Percentiles rank a stretch among this genome's conserved stretches.
These are phyloP conservation scores for Eucalyptus virginea DNA, from an alignment of 345 rosid species.

Conservation along the genomic window DNA sequence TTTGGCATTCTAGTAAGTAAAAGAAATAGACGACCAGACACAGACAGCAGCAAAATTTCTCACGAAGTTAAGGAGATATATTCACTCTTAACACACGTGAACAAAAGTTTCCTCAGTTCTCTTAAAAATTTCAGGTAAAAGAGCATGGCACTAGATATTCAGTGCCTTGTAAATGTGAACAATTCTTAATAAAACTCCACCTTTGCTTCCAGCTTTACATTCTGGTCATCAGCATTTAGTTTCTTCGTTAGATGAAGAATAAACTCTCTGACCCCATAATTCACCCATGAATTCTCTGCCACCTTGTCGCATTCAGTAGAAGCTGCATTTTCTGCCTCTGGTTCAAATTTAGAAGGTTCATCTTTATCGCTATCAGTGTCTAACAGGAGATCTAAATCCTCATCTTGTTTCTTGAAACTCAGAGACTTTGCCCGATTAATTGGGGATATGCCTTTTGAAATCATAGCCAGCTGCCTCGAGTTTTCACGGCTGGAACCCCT, in stretches of 20 bases:
- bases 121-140: neutral
- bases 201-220: constrained; percentile 66
- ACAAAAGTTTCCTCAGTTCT: neutral
- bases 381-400: constrained; percentile 58
- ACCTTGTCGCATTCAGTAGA: constrained; percentile 8
- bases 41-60: neutral
- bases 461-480: constrained; percentile 64
- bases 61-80: neutral
- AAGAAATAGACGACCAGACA: neutral
- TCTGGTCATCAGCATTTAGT: constrained; percentile 20
- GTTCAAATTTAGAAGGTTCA: constrained; percentile 36
- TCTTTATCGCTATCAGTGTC: constrained; percentile 76
- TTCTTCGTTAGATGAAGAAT: constrained; percentile 45
- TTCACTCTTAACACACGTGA: neutral
- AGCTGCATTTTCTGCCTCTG: constrained; percentile 22
- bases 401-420: constrained; percentile 64
- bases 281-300: constrained; percentile 55
- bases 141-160: neutral
- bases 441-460: constrained; percentile 76
- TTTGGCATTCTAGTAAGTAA: neutral
- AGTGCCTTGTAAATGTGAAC: neutral
- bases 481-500: constrained; percentile 39
- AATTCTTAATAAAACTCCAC: constrained; percentile 9
- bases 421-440: constrained; percentile 36
- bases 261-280: constrained; percentile 59